Percentiles rank a stretch among this genome's conserved stretches.
Conservation (phyloP, 345 rosid species). For the Aethionema arabicum region DNA sequence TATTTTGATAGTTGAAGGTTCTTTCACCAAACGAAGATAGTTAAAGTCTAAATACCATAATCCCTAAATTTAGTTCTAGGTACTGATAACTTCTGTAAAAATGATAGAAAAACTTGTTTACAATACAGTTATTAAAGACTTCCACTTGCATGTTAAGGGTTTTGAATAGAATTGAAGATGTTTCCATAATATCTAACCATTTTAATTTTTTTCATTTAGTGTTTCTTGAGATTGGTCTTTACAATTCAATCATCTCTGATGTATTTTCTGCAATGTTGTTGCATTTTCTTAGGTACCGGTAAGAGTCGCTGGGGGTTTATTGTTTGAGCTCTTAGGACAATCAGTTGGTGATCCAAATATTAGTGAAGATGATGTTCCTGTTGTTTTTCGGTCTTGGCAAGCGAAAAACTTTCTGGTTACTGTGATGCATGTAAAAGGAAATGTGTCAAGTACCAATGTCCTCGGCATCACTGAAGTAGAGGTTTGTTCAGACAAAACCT, state of each 20-base stretch:
- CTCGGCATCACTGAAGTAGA: conserved; percentile 90
- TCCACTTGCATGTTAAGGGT: neutral
- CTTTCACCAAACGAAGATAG: too few relatives aligned
- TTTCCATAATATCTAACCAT: conserved; percentile 9
- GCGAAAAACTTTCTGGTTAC: conserved; percentile 89
- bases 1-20: too few relatives aligned
- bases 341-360: conserved; percentile 89
- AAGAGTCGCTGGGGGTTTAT: conserved; percentile 94
- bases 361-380: conserved; percentile 90
- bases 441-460: conserved; percentile 51
- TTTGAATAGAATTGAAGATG: neutral
- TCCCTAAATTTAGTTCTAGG: neutral
- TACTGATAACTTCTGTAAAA: neutral
- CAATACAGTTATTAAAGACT: neutral
- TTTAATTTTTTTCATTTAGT: neutral
- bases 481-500: conserved; percentile 49
- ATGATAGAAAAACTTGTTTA: neutral
- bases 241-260: neutral
- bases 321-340: conserved; percentile 97
- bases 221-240: neutral
- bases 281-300: conserved; percentile 58
- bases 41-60: too few relatives aligned
- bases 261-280: conserved; percentile 17
- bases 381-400: conserved; percentile 96
- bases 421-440: conserved; percentile 76